These are phyloP conservation scores for Halophytophthora batemanensis DNA, from an alignment of 352 stramenopile species.

Conservation along the genomic window DNA sequence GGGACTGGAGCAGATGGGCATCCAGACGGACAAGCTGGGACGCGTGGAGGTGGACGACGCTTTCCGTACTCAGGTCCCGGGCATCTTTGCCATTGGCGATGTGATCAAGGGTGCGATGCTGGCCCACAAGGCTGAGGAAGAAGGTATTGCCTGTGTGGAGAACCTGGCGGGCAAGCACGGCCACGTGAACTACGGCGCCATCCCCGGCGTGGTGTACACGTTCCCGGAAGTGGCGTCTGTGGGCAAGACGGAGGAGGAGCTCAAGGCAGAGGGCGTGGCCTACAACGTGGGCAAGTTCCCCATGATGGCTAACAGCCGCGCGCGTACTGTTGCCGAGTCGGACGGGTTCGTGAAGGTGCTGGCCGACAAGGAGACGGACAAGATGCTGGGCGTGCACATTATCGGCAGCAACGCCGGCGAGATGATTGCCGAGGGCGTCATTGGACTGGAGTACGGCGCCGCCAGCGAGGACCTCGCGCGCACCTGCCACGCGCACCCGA, in stretches of 20 bases:
- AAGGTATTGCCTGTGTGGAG: slow-evolving; percentile 97
- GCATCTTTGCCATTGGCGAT: slow-evolving; percentile 97
- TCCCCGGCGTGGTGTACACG: slow-evolving; percentile 98
- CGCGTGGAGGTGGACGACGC: slow-evolving; percentile 97
- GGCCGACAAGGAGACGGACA: slow-evolving; percentile 96
- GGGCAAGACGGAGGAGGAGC: slow-evolving; percentile 97
- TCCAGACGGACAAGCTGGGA: slow-evolving; percentile 96
- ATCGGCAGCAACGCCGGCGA: slow-evolving; percentile 98
- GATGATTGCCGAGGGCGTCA: slow-evolving; percentile 98
- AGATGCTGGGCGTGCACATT: slow-evolving; percentile 98
- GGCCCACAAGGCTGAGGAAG: slow-evolving; percentile 99
- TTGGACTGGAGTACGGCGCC: slow-evolving; percentile 99
- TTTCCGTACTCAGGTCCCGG: slow-evolving; percentile 93
- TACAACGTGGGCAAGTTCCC: slow-evolving; percentile 99
- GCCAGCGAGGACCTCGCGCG: slow-evolving; percentile 98
- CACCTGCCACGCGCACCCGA: slow-evolving; percentile 98
- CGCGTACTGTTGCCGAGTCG: slow-evolving; percentile 90
- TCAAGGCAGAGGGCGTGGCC: slow-evolving; percentile 93
- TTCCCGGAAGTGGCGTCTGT: slow-evolving; percentile 95
- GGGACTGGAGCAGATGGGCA: slow-evolving; percentile 96
- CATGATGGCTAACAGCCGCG: slow-evolving; percentile 97
- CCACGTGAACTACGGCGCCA: slow-evolving; percentile 99
- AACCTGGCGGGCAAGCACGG: slow-evolving; percentile 96
- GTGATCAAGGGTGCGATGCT: slow-evolving; percentile 98
- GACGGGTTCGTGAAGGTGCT: slow-evolving; percentile 99